These are phyloP conservation scores for Phaeosphaeria sp. DNA, from an alignment of 2,329 filamentous ascomycete species.

Conservation along the genomic window DNA sequence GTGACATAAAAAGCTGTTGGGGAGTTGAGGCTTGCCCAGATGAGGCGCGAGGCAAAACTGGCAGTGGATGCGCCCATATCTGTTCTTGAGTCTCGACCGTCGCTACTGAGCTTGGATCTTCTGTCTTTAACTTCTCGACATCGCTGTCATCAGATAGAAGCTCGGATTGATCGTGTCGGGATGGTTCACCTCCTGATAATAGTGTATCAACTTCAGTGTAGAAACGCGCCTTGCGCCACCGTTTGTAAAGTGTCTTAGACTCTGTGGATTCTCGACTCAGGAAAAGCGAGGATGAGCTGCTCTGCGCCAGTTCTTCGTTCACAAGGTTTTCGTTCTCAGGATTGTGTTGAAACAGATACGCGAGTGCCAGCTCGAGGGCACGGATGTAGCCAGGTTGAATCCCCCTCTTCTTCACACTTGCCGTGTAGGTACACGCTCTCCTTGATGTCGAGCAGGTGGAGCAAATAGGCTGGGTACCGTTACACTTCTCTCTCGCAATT, in stretches of 20 bases:
- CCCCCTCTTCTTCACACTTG: constrained; percentile 76
- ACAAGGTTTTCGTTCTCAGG: constrained; percentile 66
- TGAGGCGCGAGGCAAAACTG: neutral
- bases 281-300: constrained; percentile 57
- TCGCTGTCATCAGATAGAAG: constrained; percentile 29
- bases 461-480: constrained; percentile 71
- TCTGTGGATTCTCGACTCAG: constrained; percentile 60
- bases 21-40: neutral
- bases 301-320: constrained; percentile 59
- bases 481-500: constrained; percentile 73
- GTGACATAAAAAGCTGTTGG: constrained; percentile 12
- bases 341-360: constrained; percentile 69
- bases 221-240: constrained; percentile 68
- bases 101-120: constrained; percentile 12
- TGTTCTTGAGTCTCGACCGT: constrained; percentile 8
- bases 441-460: constrained; percentile 69
- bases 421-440: constrained; percentile 73
- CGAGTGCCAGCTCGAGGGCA: constrained; percentile 72
- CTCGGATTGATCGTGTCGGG: constrained; percentile 23
- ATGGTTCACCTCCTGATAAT: constrained; percentile 57
- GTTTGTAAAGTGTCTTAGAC: constrained; percentile 64
- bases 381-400: constrained; percentile 82
- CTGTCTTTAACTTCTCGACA: constrained; percentile 35
- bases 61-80: neutral
- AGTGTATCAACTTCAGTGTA: constrained; percentile 68